A percentile compares a stretch with the other conserved stretches of the same genome.
phyloP scores from a whole-genome alignment of 768 basidiomycete species.

The Lactarius psammicola region DNA sequence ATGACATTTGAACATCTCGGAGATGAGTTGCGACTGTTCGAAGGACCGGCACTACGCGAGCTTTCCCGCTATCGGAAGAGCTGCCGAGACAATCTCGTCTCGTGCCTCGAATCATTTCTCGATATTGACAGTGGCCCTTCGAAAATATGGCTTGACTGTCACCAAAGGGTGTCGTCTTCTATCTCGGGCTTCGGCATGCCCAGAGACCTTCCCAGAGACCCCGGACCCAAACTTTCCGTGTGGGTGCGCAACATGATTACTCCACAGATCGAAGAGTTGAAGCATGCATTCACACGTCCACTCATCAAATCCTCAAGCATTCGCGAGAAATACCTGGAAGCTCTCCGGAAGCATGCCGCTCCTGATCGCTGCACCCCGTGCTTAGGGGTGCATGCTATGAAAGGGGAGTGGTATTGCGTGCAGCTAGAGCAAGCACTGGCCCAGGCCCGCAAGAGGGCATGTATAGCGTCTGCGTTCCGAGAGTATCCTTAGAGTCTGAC shows the following conservation, averaged over 20 bases:
- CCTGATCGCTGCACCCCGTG: background rate
- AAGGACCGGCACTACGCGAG: background rate
- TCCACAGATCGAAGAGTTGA: background rate
- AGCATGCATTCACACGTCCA: background rate
- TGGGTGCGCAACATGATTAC: background rate
- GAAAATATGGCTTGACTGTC: background rate
- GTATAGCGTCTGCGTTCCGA: background rate
- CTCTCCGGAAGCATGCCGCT: background rate
- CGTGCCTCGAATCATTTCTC: background rate
- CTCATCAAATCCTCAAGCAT: background rate
- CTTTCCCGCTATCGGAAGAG: background rate
- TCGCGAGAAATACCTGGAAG: background rate
- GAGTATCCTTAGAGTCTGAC: background rate
- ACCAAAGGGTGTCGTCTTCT: background rate
- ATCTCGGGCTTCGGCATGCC: too few species aligned
- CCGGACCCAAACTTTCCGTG: background rate
- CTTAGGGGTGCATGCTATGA: background rate
- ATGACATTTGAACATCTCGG: conserved; percentile 9
- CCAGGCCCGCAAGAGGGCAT: background rate
- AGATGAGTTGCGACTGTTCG: background rate
- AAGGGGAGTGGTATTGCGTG: background rate
- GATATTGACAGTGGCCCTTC: background rate
- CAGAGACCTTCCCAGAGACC: background rate
- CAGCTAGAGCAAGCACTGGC: background rate
- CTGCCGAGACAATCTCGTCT: background rate